Evolutionary conservation across 2,329 filamentous ascomycete species (phyloP).

Genomic region (Alternaria burnsii): DNA sequence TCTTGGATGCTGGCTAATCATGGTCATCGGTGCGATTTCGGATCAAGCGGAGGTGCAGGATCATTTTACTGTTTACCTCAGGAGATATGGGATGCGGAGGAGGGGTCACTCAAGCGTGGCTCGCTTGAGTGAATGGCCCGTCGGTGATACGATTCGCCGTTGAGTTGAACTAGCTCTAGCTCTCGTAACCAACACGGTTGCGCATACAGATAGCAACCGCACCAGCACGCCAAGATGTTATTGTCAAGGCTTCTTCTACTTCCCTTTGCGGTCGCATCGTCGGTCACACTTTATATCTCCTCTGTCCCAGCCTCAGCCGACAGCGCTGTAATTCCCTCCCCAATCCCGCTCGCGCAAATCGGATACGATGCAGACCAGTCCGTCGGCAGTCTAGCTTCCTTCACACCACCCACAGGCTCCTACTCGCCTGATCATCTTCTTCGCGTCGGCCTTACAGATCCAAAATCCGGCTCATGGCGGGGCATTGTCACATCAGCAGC

Average conservation of each 20-base stretch:
- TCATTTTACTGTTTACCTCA: constrained; percentile 5
- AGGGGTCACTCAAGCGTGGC: constrained; percentile 2
- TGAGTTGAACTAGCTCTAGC: constrained; percentile 14
- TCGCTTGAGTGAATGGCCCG: constrained; percentile 13
- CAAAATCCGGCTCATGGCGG: constrained; percentile 51
- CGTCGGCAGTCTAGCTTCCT: constrained; percentile 47
- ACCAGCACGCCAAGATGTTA: constrained; percentile 45
- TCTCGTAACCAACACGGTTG: constrained; percentile 16
- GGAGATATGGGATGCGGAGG: neutral
- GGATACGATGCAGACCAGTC: constrained; percentile 52
- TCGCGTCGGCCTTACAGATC: constrained; percentile 55
- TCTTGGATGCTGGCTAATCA: constrained; percentile 16
- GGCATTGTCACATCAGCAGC: constrained; percentile 57
- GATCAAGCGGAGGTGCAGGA: constrained; percentile 13
- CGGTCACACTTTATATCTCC: constrained; percentile 62
- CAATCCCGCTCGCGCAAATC: constrained; percentile 55
- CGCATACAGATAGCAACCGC: constrained; percentile 9
- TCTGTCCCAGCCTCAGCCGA: constrained; percentile 76
- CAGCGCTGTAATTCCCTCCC: constrained; percentile 54
- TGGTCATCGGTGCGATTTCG: constrained; percentile 12
- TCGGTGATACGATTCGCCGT: constrained; percentile 29
- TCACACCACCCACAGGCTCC: constrained; percentile 48
- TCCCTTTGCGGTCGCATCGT: constrained; percentile 50
- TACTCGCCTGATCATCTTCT: constrained; percentile 51
- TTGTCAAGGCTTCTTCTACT: constrained; percentile 47